Percentiles rank a stretch among this genome's conserved stretches.
Conservation (phyloP, 495 filamentous ascomycete species). For the Opeltia flavorubescens region DNA sequence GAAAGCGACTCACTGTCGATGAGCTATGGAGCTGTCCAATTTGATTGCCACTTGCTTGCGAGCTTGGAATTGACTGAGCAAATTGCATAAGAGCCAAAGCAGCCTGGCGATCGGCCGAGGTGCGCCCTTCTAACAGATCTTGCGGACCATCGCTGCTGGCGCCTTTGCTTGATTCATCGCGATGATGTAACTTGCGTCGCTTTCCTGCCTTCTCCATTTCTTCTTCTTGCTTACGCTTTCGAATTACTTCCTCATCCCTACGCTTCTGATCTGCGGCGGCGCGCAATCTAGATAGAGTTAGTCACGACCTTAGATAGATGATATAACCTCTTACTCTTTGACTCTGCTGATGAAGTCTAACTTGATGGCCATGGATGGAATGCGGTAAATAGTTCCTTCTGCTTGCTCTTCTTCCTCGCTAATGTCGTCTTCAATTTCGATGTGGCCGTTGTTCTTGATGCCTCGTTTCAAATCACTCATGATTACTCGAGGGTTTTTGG, state of each 20-base stretch:
- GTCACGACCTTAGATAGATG: too few species aligned
- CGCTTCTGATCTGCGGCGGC: too few species aligned
- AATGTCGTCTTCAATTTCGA: slow-evolving; percentile 57
- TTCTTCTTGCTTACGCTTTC: neutral
- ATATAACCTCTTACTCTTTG: slow-evolving; percentile 26
- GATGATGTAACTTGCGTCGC: neutral
- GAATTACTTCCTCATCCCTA: neutral
- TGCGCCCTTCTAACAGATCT: neutral
- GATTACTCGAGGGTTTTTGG: slow-evolving; percentile 34
- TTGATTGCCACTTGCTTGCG: neutral
- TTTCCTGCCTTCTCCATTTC: neutral
- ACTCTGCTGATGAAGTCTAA: slow-evolving; percentile 49
- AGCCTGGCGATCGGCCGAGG: slow-evolving; percentile 12
- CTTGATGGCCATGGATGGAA: slow-evolving; percentile 62
- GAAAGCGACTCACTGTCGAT: slow-evolving; percentile 9
- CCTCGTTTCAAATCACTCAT: slow-evolving; percentile 38
- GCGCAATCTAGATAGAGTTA: too few species aligned
- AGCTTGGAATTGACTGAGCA: slow-evolving; percentile 1
- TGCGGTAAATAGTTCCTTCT: slow-evolving; percentile 46
- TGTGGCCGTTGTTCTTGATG: slow-evolving; percentile 57
- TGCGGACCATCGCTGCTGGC: neutral
- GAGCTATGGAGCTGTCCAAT: slow-evolving; percentile 12
- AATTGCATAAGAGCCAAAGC: slow-evolving; percentile 13
- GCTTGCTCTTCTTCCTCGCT: slow-evolving; percentile 39
- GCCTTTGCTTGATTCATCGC: neutral